Base-by-base conservation (phyloP, 345 rosid genomes). In the Gossypium longicalyx region DNA sequence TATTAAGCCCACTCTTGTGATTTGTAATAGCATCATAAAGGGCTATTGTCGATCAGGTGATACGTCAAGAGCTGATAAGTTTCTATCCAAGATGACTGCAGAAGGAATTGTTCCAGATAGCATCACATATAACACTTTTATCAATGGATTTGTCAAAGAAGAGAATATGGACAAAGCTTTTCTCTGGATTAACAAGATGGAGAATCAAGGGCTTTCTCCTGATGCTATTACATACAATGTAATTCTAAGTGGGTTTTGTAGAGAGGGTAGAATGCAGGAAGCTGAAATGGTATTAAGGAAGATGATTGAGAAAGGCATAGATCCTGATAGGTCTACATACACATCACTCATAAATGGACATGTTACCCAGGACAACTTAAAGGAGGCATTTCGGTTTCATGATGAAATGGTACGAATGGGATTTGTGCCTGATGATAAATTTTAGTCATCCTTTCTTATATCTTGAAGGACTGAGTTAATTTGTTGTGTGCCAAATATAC, bases 361-460 rank as follows among this genome's bases (percentile, higher is more conserved):
- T 79, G 97, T 89, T 67, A 78, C 81, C 58, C 90, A 79, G 65
- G 93, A 90, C 78, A 90, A 89, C 84, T 81, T 91, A 78, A 87
- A 84, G 44, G 95, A 85, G 72, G 97, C 97, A 54, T 93, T 93
- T 86, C 82, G 87, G 54, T 87, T 86, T 74, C 98, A 93, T 76
- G 89, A 90, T 76, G 93, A 93, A 83, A 93, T 93, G 96, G 76
- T 93, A 74, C 88, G 74, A 66, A 86, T 88, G 77, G 96, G 98
- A 15, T 87, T 93, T 78, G 88, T 87, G 68, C 98, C 94, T 8
- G 97, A 93, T 72, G 97, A 86, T 77, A 71, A 79, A 19, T 91
- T 87, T 73, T 85, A 81, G 74, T 53, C 64, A 70, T 60, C 54
- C 71, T 73, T 29, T 9, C 12, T 49, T 67, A 29, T 65, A 15